These are phyloP conservation scores for Tolypocladium guangdongense DNA, from an alignment of 2,329 filamentous ascomycete genomes.

Conservation along the genomic window DNA sequence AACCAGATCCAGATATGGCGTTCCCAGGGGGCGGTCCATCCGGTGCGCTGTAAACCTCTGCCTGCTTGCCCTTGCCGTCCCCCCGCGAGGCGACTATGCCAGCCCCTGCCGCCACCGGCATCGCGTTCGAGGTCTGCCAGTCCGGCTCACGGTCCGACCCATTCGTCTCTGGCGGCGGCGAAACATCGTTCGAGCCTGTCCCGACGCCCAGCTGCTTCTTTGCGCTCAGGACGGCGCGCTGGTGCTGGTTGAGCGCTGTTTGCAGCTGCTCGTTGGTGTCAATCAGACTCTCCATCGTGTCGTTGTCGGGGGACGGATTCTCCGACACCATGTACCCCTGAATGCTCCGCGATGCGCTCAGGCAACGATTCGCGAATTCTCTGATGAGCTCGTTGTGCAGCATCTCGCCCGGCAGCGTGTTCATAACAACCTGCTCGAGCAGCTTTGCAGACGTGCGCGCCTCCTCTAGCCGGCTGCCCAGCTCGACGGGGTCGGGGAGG, in stretches of 20 bases:
- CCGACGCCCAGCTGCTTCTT: constrained; percentile 40
- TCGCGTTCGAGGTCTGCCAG: constrained; percentile 2
- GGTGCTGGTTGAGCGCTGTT: constrained; percentile 71
- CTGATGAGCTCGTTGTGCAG: constrained; percentile 77
- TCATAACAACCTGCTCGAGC: constrained; percentile 82
- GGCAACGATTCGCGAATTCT: constrained; percentile 84
- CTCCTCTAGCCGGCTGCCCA: constrained; percentile 78
- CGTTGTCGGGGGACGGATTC: constrained; percentile 75
- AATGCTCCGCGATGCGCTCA: constrained; percentile 67
- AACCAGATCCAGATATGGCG: constrained; percentile 11
- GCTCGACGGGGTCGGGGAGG: constrained; percentile 61
- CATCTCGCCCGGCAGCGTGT: constrained; percentile 66
- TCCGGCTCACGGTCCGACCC: constrained; percentile 16
- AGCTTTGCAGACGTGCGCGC: constrained; percentile 83
- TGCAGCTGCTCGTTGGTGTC: constrained; percentile 90
- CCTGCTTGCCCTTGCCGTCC: constrained; percentile 25
- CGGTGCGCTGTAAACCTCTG: constrained; percentile 15
- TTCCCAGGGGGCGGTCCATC: constrained; percentile 12
- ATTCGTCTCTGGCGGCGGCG: constrained; percentile 16
- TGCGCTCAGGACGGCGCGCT: constrained; percentile 62
- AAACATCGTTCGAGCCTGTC: constrained; percentile 16
- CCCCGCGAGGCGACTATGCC: constrained; percentile 4
- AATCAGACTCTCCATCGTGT: constrained; percentile 87
- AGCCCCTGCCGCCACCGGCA: neutral
- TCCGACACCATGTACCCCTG: constrained; percentile 76